Base-by-base conservation (phyloP, 2,329 filamentous ascomycete genomes). In the Thermoascus crustaceus region DNA sequence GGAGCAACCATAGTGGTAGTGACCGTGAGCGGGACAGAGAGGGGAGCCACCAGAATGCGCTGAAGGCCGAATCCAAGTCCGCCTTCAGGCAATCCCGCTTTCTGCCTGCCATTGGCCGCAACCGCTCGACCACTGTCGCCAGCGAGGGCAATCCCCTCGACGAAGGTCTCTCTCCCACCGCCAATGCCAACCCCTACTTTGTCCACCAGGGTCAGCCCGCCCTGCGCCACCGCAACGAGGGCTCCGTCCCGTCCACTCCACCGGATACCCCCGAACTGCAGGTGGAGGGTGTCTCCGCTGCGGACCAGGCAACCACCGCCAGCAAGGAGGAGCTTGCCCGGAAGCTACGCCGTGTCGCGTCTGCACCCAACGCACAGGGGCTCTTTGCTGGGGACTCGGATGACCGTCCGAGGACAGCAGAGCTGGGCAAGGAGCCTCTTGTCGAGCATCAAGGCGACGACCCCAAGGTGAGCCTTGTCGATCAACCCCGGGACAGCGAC, bases 151-250 rank as follows among this genome's bases (percentile, higher is more conserved):
- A 95, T 57, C 77, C 82, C 39, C 73, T 95, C 46, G 89, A 95
- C 49, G 88, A 95, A 61, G 72, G 77, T 42, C 73, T 94, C 53
- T 94, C 88, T 55, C 91, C 91, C 17, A 96, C 87, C 4, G 89
- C 88, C 34, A 80, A 89, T 55, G 89, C 87, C 45, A 98, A 98
- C 60, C 91, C 91, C 11, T 98, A 98, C 66, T 98, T 96, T 62
- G 84, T 80, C 47, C 91, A 96, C 59, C 91, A 98, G 65, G 91
- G 91, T 38, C 87, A 87, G 50, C 91, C 91, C 3, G 85, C 85
- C 45, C 71, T 96, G 51, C 82, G 89, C 56, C 91, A 98, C 67
- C 87, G 93, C 67, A 94, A 96, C 61, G 86, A 91, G 49, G 85
- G 82, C 54, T 95, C 87, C 45, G 84, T 94, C 22, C 88, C 91